phyloP scores from a whole-genome alignment of 768 basidiomycete species.

The Rhodosporidiobolus odoratus region DNA sequence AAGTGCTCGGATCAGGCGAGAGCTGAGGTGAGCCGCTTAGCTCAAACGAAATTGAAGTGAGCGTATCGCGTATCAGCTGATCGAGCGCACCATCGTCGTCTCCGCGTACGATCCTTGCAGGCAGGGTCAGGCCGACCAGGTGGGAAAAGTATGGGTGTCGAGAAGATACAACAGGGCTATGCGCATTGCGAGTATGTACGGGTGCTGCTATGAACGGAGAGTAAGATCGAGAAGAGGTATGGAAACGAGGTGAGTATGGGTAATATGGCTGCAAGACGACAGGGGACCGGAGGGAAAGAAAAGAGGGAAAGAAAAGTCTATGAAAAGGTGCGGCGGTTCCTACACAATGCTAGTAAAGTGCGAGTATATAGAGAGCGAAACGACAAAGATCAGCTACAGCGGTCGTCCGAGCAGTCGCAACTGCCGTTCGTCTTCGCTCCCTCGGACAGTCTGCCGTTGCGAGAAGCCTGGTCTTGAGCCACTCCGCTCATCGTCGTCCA shows the following conservation, averaged over 20 bases:
- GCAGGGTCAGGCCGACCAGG: no score
- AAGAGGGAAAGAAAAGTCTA: neutral
- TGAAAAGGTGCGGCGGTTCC: neutral
- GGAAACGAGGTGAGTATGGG: neutral
- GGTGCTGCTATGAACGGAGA: no score
- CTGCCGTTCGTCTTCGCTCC: constrained; percentile 32
- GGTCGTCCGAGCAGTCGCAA: constrained; percentile 5
- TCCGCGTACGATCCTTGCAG: no score
- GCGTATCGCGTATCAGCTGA: no score
- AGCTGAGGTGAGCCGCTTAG: no score
- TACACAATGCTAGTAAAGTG: neutral
- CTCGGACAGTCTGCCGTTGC: neutral
- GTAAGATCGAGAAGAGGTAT: neutral
- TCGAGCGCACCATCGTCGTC: no score
- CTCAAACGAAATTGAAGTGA: no score
- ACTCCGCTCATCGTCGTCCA: neutral
- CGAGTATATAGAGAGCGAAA: neutral
- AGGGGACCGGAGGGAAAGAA: neutral
- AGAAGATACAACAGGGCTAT: no score
- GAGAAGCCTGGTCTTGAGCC: neutral
- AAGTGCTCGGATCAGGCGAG: no score
- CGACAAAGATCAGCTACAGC: neutral
- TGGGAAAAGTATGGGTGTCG: no score
- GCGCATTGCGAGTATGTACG: no score
- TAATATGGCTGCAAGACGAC: neutral